phyloP scores from a whole-genome alignment of 2,329 filamentous ascomycete genomes.

The Penicillium occitanis region DNA sequence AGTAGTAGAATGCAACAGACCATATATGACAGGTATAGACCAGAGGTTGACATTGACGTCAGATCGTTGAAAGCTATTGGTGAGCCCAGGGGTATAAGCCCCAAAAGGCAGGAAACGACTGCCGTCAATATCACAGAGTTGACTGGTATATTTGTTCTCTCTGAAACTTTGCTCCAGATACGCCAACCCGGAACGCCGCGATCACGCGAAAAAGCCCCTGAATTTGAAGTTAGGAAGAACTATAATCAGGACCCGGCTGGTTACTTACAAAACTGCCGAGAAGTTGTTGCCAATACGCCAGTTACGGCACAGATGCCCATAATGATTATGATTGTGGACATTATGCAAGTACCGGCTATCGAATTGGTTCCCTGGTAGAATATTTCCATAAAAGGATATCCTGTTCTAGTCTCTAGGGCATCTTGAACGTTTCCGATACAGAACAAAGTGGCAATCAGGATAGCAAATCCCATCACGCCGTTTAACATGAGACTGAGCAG shows the following conservation, averaged over 20 bases:
- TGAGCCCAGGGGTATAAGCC: constrained; percentile 54
- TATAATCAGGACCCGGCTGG: not conserved
- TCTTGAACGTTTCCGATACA: constrained; percentile 37
- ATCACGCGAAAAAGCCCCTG: constrained; percentile 41
- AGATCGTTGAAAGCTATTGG: constrained; percentile 52
- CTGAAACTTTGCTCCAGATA: constrained; percentile 29
- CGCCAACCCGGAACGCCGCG: constrained; percentile 35
- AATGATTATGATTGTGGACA: constrained; percentile 36
- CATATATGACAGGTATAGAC: constrained; percentile 52
- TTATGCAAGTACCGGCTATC: constrained; percentile 31
- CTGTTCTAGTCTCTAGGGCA: constrained; percentile 34
- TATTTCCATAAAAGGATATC: constrained; percentile 40
- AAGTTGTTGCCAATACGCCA: constrained; percentile 33
- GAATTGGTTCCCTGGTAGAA: constrained; percentile 50
- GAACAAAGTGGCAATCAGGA: constrained; percentile 39
- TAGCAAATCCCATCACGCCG: constrained; percentile 36
- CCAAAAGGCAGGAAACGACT: constrained; percentile 37
- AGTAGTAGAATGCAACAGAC: constrained; percentile 47
- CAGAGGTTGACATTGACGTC: constrained; percentile 48
- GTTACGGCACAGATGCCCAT: constrained; percentile 33
- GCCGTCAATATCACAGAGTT: constrained; percentile 31
- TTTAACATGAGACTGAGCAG: constrained; percentile 39
- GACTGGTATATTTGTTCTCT: constrained; percentile 27
- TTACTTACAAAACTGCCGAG: constrained; percentile 32
- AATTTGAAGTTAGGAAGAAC: not conserved